These are phyloP conservation scores for Lotmaria passim DNA, from an alignment of 208 protist species.

Conservation along the genomic window DNA sequence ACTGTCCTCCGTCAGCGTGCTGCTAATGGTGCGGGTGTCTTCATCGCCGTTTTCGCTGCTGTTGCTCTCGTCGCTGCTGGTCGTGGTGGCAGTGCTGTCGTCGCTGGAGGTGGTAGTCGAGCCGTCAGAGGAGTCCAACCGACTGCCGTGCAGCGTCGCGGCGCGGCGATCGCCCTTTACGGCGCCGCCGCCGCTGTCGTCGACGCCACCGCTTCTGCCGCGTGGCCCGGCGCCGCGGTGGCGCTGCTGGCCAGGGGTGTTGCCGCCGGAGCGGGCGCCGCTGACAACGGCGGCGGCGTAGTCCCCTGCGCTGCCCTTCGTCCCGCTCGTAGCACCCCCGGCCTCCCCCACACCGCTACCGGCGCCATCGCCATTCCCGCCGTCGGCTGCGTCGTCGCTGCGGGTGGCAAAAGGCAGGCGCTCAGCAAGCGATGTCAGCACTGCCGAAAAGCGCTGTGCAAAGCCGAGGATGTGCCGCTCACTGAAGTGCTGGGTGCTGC, in stretches of 20 bases:
- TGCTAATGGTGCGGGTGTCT: conserved; percentile 12
- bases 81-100: conserved; percentile 22
- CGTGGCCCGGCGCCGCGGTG: not conserved
- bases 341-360: not conserved
- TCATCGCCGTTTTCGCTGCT: conserved; percentile 2
- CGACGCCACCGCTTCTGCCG: not conserved
- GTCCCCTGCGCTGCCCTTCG: not conserved
- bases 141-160: not conserved
- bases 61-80: conserved; percentile 8
- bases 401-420: conserved; percentile 26
- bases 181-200: not conserved
- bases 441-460: conserved; percentile 62
- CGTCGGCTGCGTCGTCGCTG: conserved; percentile 6
- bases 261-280: not conserved
- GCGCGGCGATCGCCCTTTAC: not conserved
- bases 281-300: not conserved
- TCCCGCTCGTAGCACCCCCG: not conserved
- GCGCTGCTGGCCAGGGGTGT: not conserved
- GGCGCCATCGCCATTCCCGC: not conserved
- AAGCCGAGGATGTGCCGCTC: conserved; percentile 75
- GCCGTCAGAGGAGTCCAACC: conserved; percentile 8
- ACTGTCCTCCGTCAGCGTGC: conserved; percentile 22
- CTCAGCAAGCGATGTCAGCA: conserved; percentile 57
- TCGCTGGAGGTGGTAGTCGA: conserved; percentile 8
- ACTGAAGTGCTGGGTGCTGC: conserved; percentile 56